A percentile compares a stretch with the other conserved stretches of the same genome.
Evolutionary conservation across 169 alveolate species (phyloP).

Genomic region (Babesia caballi): DNA sequence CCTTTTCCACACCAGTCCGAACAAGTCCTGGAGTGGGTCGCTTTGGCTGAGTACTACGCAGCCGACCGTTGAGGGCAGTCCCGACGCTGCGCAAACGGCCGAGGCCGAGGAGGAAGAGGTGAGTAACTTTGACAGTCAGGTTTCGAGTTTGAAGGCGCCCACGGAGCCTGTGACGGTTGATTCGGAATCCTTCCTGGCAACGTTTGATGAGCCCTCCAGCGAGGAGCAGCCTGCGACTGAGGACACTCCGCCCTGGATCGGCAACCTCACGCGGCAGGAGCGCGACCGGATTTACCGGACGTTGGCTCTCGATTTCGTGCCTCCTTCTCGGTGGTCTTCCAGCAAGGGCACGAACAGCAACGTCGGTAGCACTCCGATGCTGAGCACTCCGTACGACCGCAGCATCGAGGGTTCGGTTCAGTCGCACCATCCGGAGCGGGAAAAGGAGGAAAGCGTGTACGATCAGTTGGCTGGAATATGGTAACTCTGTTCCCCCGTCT

Average conservation of each 20-base stretch:
- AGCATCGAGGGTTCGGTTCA: not conserved
- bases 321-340: not conserved
- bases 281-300: constrained; percentile 19
- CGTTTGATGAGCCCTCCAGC: not conserved
- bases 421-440: not conserved
- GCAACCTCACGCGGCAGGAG: not conserved
- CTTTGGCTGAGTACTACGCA: constrained; percentile 57
- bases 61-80: not conserved
- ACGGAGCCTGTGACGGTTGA: not conserved
- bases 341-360: not conserved
- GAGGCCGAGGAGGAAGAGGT: not conserved
- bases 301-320: constrained; percentile 36
- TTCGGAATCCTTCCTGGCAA: not conserved
- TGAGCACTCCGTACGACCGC: not conserved
- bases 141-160: not conserved
- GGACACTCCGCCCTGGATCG: not conserved
- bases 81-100: not conserved
- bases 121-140: not conserved
- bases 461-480: constrained; percentile 44
- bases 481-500: not conserved
- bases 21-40: constrained; percentile 55
- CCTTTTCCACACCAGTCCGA: not conserved
- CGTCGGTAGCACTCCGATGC: not conserved
- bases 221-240: not conserved
- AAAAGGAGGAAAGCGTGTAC: not conserved